These are phyloP conservation scores for Fusarium brevicatenulatum DNA, from an alignment of 2,329 filamentous ascomycete genomes.

Conservation along the genomic window DNA sequence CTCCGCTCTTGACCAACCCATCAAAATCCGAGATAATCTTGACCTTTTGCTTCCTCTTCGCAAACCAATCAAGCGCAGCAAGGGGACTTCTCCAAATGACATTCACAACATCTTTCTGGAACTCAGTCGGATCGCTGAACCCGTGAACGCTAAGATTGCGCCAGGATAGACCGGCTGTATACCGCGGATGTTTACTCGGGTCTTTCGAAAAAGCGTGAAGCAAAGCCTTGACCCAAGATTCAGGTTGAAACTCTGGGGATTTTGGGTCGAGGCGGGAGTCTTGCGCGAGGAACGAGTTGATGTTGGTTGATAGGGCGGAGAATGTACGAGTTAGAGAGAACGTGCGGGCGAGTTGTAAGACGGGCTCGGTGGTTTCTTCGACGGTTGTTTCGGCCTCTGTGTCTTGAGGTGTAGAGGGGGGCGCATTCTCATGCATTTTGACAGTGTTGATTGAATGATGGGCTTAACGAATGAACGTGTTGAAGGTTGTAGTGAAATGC, in stretches of 20 bases:
- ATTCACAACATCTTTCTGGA: conserved; percentile 72
- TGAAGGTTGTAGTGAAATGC: too few species aligned
- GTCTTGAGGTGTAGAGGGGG: background rate
- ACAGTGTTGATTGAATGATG: too few species aligned
- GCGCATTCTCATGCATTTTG: background rate
- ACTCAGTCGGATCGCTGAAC: conserved; percentile 72
- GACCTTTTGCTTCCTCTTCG: conserved; percentile 62
- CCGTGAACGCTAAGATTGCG: conserved; percentile 73
- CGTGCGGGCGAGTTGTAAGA: conserved; percentile 21
- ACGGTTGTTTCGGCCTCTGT: conserved; percentile 3
- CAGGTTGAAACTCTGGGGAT: conserved; percentile 22
- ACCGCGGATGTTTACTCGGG: conserved; percentile 23
- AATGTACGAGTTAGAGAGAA: conserved; percentile 28
- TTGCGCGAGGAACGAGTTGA: conserved; percentile 45
- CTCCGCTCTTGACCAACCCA: conserved; percentile 71
- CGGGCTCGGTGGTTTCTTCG: conserved; percentile 6
- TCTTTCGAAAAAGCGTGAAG: conserved; percentile 36
- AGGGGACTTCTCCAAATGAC: conserved; percentile 58
- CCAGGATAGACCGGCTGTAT: conserved; percentile 64
- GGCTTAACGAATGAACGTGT: too few species aligned
- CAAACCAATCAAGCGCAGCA: conserved; percentile 61
- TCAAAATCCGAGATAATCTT: conserved; percentile 74
- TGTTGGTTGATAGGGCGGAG: conserved; percentile 21
- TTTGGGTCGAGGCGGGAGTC: conserved; percentile 59
- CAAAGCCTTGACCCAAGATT: conserved; percentile 26